Base-by-base conservation (phyloP, 1,284 basidiomycete species). In the Cryptococcus jaspeensis region DNA sequence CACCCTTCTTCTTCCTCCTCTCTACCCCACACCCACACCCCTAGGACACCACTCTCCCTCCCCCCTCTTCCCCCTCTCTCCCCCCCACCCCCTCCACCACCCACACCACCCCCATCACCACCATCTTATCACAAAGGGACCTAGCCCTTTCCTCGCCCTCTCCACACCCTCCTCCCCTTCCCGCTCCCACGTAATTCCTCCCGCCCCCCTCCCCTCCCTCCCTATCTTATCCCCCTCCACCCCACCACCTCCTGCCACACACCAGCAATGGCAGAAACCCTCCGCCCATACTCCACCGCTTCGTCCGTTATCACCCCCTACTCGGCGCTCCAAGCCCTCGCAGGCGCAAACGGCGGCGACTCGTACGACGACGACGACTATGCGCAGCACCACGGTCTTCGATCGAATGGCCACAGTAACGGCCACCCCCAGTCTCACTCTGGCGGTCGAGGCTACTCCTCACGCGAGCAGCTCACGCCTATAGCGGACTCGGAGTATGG, bases 251-350 rank as follows among this genome's bases (percentile, higher is more conserved):
- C n/a, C 50, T 16, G 32, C 25, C 7, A 13, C 37, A 32, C 18
- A 8, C 13, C 32, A 25, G 39, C n/a, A n/a, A 63, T 63, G 62
- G 44, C 50, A 18, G 54, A 63, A 28, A 50, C 53, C 18, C 20
- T 39, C 20, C 56, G 60, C 37, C 59, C 56, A 25, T 58, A 56
- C 51, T 63, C 61, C 13, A 55, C 49, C n/a, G 41, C 59, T 18
- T 53, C 54, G 11, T 63, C 63, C 35, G 51, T 62, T 23, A 60
- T 62, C 37, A 60, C 63, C 37, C 61, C 63, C 32, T 59, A 65
- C 43, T 51, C 61, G 20, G 63, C 63, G n/a, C 53, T 62, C 20
- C 60, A 62, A 52, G 61, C 53, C 52, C 40, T 64, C 28, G 53
- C 55, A 32, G 40, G 44, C 15, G n/a, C n/a, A n/a, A n/a, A n/a